phyloP scores from a whole-genome alignment of 768 basidiomycete species.

The Paxillus rubicundulus region DNA sequence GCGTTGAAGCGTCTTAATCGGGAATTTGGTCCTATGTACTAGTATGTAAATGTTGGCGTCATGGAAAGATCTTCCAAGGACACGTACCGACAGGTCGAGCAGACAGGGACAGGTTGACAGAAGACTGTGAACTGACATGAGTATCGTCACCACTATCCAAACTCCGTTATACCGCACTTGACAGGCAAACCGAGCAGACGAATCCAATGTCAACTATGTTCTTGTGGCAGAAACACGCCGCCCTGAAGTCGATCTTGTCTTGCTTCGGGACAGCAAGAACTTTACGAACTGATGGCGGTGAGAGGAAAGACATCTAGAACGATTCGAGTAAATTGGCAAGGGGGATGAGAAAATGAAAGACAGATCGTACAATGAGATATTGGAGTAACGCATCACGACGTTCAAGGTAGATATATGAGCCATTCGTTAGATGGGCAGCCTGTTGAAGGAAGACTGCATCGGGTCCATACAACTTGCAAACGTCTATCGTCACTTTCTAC shows the following conservation, averaged over 20 bases:
- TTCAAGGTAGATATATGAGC: slow-evolving; percentile 85
- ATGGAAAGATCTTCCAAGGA: slow-evolving; percentile 2
- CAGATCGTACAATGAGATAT: slow-evolving; percentile 67
- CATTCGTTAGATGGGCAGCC: slow-evolving; percentile 92
- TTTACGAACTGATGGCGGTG: slow-evolving; percentile 67
- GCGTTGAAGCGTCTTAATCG: slow-evolving; percentile 85
- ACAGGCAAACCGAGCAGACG: slow-evolving; percentile 97
- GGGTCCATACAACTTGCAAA: slow-evolving; percentile 85
- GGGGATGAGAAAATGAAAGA: background rate
- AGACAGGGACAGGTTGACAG: slow-evolving; percentile 90
- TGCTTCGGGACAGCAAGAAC: slow-evolving; percentile 85
- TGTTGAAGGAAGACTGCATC: slow-evolving; percentile 97
- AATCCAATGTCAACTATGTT: slow-evolving; percentile 95
- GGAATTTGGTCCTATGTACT: slow-evolving; percentile 80
- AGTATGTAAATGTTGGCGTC: slow-evolving; percentile 1
- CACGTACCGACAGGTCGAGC: slow-evolving; percentile 87
- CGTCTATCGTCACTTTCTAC: slow-evolving; percentile 95
- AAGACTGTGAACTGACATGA: slow-evolving; percentile 59
- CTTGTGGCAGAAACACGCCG: slow-evolving; percentile 99
- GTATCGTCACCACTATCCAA: background rate
- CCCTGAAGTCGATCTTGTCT: slow-evolving; percentile 94
- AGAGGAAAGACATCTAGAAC: slow-evolving; percentile 78
- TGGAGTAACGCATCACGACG: slow-evolving; percentile 86
- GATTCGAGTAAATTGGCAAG: slow-evolving; percentile 1
- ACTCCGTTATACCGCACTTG: slow-evolving; percentile 57